A percentile compares a stretch with the other conserved stretches of the same genome.
These are phyloP conservation scores for Acaromyces ingoldii DNA, from an alignment of 1,284 basidiomycete genomes.

Conservation along the genomic window DNA sequence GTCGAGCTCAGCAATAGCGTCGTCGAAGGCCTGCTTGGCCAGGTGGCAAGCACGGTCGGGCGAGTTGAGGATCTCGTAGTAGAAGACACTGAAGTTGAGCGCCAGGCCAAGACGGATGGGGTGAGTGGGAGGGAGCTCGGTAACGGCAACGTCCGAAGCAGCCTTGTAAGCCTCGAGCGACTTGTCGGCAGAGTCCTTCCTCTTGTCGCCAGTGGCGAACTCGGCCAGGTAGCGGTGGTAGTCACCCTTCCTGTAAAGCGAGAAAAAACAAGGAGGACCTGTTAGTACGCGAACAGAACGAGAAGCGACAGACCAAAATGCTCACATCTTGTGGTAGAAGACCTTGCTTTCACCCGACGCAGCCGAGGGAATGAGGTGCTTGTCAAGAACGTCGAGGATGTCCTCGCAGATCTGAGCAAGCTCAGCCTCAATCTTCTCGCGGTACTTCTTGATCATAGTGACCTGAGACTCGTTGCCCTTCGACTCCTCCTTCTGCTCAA, in stretches of 20 bases:
- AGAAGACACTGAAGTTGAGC: slow-evolving; percentile 99
- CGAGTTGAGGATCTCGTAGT: slow-evolving; percentile 99
- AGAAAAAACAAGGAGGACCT: no score
- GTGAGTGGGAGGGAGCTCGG: slow-evolving; percentile 96
- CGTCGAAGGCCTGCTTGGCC: slow-evolving; percentile 99
- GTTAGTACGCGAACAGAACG: no score
- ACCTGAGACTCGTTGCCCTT: slow-evolving; percentile 99
- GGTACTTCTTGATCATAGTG: slow-evolving; percentile 96
- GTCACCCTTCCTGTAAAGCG: slow-evolving; percentile 89
- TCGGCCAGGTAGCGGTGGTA: slow-evolving; percentile 99
- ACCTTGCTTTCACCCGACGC: slow-evolving; percentile 98
- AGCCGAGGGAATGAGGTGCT: slow-evolving; percentile 97
- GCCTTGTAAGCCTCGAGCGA: slow-evolving; percentile 99
- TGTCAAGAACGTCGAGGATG: slow-evolving; percentile 95
- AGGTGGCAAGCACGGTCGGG: slow-evolving; percentile 99
- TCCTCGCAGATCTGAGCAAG: slow-evolving; percentile 99
- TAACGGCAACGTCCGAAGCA: slow-evolving; percentile 94
- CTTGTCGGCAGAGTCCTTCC: slow-evolving; percentile 97
- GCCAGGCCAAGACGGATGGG: slow-evolving; percentile 98
- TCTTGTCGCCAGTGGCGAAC: slow-evolving; percentile 97
- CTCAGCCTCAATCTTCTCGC: slow-evolving; percentile 92
- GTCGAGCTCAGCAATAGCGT: slow-evolving; percentile 99
- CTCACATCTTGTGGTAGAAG: slow-evolving; percentile 99
- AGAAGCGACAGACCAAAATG: slow-evolving; percentile 12
- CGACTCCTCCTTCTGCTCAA: slow-evolving; percentile 99